A percentile compares a stretch with the other conserved stretches of the same genome.
Evolutionary conservation across 495 filamentous ascomycete genomes (phyloP).

Genomic region (Tetracladium setigerum): DNA sequence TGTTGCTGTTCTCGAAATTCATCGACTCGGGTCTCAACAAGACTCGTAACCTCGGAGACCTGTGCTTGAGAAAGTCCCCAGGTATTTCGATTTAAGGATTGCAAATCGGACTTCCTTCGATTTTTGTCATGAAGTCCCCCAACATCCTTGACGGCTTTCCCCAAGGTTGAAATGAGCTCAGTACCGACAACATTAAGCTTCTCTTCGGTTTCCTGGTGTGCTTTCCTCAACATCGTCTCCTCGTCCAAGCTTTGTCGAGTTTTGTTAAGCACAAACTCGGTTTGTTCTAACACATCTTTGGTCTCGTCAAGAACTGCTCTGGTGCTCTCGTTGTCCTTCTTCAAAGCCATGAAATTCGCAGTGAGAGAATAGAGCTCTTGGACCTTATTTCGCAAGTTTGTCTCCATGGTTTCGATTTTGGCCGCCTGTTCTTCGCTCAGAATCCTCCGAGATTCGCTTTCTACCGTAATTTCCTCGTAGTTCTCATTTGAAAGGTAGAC

Average conservation of each 20-base stretch:
- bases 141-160: constrained; percentile 70
- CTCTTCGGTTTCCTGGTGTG: constrained; percentile 79
- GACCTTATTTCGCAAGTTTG: constrained; percentile 79
- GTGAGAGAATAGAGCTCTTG: constrained; percentile 84
- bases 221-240: constrained; percentile 70
- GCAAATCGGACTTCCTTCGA: constrained; percentile 73
- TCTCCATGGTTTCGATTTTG: constrained; percentile 88
- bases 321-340: constrained; percentile 77
- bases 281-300: constrained; percentile 73
- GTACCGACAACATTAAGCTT: constrained; percentile 62
- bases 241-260: constrained; percentile 71
- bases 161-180: constrained; percentile 67
- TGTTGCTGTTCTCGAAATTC: constrained; percentile 64
- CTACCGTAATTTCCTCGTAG: constrained; percentile 79
- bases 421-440: constrained; percentile 86
- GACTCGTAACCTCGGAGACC: constrained; percentile 62
- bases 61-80: constrained; percentile 73
- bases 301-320: constrained; percentile 66
- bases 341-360: constrained; percentile 73
- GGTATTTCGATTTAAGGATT: constrained; percentile 62
- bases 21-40: constrained; percentile 66
- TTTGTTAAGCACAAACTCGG: constrained; percentile 68
- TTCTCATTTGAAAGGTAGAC: constrained; percentile 82
- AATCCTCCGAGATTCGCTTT: constrained; percentile 88
- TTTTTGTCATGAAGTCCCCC: constrained; percentile 75